Base-by-base conservation (phyloP, 1,139 yeast species). In the Suzukiozyma palmioleophila region DNA sequence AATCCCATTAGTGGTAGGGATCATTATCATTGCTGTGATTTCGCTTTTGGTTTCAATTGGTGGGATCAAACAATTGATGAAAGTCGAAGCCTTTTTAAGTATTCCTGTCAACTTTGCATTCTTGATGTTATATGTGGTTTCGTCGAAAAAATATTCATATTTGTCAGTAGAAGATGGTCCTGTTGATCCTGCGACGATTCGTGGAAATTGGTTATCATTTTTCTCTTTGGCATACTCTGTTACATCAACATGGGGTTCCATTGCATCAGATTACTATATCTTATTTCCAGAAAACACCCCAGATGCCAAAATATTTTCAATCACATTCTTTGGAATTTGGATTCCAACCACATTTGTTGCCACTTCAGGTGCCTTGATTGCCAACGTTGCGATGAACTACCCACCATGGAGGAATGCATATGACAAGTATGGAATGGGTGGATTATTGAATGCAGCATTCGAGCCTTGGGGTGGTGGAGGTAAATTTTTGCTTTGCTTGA, bases 231-330 rank as follows among this genome's bases (percentile, higher is more conserved):
- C 84, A 28, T 86, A 85, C 54, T 83, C 96, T 26, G 80, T 84
- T 35, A 87, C 96, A 3, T 77, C 90, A 1, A 86, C 96, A 1
- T 89, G 96, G 96, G 94, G 95, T 28, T 84, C 92, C 4, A 77
- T 84, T 44, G 86, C 96, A 1, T 74, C 92, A 0, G 97, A 89
- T 60, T 89, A 88, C 59, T 86, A 85, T 57, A 79, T 88, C 38
- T 69, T 86, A 39, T 81, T 88, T 55, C 96, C 96, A 0, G 95
- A 86, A 53, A 66, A 69, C 32, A 77, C 88, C 0, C 75, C 87
- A 1, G 77, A 78, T 44, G 49, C 63, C 46, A 74, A 73, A 47
- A 69, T 83, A 1, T 84, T 81, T 52, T 25, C 60, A 13, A 63
- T 83, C 42, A 87, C 96, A 0, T 81, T 84, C 48, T 64, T 81